Percentiles rank a stretch among this genome's conserved stretches.
Conservation (phyloP, 192 early-diverging fungal genomes). For the Lobosporangium transversale region DNA sequence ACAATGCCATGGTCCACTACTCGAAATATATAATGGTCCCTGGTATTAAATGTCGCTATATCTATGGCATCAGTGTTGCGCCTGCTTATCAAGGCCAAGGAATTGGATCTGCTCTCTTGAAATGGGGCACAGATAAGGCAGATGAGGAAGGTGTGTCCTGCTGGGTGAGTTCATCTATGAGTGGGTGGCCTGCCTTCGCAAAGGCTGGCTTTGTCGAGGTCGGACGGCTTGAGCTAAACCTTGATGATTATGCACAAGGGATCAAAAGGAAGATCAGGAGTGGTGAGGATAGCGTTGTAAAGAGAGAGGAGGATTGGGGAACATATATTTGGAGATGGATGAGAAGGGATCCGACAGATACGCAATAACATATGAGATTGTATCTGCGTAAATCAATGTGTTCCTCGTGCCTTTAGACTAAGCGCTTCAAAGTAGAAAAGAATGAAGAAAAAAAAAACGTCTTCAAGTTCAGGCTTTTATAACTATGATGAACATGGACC, state of each 20-base stretch:
- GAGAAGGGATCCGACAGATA: constrained; percentile 9
- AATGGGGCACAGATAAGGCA: constrained; percentile 28
- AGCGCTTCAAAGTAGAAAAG: too few species aligned
- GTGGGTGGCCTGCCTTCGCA: constrained; percentile 12
- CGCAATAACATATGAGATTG: background rate
- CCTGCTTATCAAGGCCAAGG: constrained; percentile 29
- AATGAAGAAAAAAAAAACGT: background rate
- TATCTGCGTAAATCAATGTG: background rate
- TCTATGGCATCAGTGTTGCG: constrained; percentile 13
- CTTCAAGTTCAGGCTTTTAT: background rate
- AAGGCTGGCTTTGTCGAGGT: constrained; percentile 23
- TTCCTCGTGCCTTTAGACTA: too few species aligned
- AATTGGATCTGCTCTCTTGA: constrained; percentile 32
- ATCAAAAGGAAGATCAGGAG: constrained; percentile 7
- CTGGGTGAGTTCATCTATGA: constrained; percentile 29
- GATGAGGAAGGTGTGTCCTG: constrained; percentile 20
- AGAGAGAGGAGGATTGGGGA: constrained; percentile 25
- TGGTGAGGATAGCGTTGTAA: constrained; percentile 12
- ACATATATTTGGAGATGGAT: constrained; percentile 25
- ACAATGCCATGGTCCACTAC: constrained; percentile 22
- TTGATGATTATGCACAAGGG: constrained; percentile 35
- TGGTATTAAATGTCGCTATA: constrained; percentile 7
- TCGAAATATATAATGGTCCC: constrained; percentile 11
- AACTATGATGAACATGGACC: background rate
- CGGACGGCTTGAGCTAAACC: constrained; percentile 13